These are phyloP conservation scores for Phragmites australis DNA, from an alignment of 176 grass and related monocot genomes.

Conservation along the genomic window DNA sequence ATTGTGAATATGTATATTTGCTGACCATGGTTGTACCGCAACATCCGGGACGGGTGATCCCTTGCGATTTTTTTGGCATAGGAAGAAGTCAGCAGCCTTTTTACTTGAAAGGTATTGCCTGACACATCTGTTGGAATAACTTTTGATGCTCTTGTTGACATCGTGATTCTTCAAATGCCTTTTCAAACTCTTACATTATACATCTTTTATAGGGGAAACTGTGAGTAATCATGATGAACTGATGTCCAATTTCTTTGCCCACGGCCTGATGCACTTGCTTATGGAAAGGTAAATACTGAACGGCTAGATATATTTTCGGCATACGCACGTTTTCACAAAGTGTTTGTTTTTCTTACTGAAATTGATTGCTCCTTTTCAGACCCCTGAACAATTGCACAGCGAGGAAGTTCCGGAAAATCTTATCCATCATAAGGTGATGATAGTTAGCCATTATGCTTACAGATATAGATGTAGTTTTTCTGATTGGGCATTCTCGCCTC, in stretches of 20 bases:
- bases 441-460: not conserved
- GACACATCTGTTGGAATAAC: not conserved
- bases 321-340: not conserved
- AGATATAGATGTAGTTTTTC: constrained; percentile 34
- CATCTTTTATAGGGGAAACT: constrained; percentile 63
- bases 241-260: constrained; percentile 99
- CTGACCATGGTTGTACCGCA: too few species aligned
- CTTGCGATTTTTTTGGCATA: too few species aligned
- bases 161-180: constrained; percentile 25
- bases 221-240: constrained; percentile 97
- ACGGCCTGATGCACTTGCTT: constrained; percentile 99
- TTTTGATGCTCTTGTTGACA: not conserved
- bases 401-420: constrained; percentile 76
- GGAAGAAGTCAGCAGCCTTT: too few species aligned
- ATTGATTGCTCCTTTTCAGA: constrained; percentile 46
- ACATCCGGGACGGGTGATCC: too few species aligned
- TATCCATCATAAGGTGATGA: constrained; percentile 84
- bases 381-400: constrained; percentile 72
- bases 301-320: constrained; percentile 22
- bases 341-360: constrained; percentile 33
- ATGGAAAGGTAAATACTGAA: constrained; percentile 73
- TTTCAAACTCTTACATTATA: constrained; percentile 33
- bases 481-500: not conserved
- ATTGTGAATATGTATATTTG: too few species aligned
- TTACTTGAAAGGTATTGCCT: constrained; percentile 44